Evolutionary conservation across 345 rosid genomes (phyloP), one percentile per base, ranked within the genome.

Genomic region (Gossypium bickii): DNA sequence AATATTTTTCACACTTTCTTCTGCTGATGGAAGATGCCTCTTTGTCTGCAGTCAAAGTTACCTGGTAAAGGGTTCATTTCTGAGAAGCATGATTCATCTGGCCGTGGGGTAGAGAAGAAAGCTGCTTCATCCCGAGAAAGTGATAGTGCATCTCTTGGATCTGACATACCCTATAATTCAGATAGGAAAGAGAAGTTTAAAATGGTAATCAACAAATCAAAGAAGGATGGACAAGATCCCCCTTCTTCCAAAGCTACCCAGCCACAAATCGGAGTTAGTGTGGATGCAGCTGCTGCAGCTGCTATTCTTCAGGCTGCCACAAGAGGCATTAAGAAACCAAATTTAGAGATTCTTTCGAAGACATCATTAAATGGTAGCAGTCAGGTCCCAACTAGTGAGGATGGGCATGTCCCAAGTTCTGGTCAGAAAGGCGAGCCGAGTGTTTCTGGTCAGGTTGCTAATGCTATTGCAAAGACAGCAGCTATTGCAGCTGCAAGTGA

Each of bases 261-360:
- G 77, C 87, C 78, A 16, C 87, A 86, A 77, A 77, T 72, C 73
- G 88, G 87, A 69, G 86, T 95, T 67, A 79, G 61, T 73, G 86
- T 93, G 43, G 93, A 94, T 86, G 95, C 86, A 44, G 86, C 84
- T 16, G 93, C 94, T 13, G 94, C 91, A 18, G 98, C 96, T 55
- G 98, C 97, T 63, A 95, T 95, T 80, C 94, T 95, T 80, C 92
- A 93, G 84, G 99, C 89, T 8, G 99, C 93, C 69, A 90, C 87
- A 48, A 87, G 87, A 85, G 99, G 99, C 78, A 82, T 93, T 51
- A 91, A 79, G 84, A 81, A 91, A 80, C 97, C 98, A 74, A 86
- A 85, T 73, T 41, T 92, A 71, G 90, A 80, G 49, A 69, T 83
- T 52, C 73, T 95, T 61, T 78, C 84, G 11, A 87, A 80, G 77